Evolutionary conservation across 78 protist species (phyloP), one percentile per base, ranked within the genome.

Genomic region (Dictyostelium firmibasis): DNA sequence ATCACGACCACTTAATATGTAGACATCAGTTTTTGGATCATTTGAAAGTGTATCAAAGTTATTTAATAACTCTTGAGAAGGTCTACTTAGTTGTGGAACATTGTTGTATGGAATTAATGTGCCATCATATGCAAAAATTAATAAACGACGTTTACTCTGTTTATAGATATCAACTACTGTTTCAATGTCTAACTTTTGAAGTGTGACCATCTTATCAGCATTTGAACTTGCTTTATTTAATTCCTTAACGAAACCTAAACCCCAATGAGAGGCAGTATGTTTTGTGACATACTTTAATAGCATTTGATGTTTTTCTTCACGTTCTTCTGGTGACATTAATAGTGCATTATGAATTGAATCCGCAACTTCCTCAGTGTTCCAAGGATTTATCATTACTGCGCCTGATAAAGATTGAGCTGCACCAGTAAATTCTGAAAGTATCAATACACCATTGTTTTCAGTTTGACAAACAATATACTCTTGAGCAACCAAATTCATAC

Each of bases 401-500:
- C 96, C 96, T 29, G 86, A 75, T 27, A 93, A 18, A 25, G 92
- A 85, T 72, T 85, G 92, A 23, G 96, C 91, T 0, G 96, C 96
- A 41, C 91, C 96, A 4, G 97, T 95, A 31, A 87, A 84, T 36
- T 93, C 96, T 41, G 86, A 79, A 33, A 95, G 95, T 50, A 95
- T 91, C 9, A 92, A 36, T 20, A 87, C 77, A 31, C 98, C 97
- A 47, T 91, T 82, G 20, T 91, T 92, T 23, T 72, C 94, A 16
- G 94, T 35, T 91, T 98, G 99, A 82, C 97, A 96, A 7, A 92
- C 98, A 67, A 98, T 57, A 84, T 86, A 98, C 86, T 98, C 99
- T 60, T 85, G 96, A 18, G 98, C 95, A 7, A 97, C 98, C 16
- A 97, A 35, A 64, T 98, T 98, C 99, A 98, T 98, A 20, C 99